These are phyloP conservation scores for Coemansia interrupta DNA, from an alignment of 192 early-diverging fungal species.

Conservation along the genomic window DNA sequence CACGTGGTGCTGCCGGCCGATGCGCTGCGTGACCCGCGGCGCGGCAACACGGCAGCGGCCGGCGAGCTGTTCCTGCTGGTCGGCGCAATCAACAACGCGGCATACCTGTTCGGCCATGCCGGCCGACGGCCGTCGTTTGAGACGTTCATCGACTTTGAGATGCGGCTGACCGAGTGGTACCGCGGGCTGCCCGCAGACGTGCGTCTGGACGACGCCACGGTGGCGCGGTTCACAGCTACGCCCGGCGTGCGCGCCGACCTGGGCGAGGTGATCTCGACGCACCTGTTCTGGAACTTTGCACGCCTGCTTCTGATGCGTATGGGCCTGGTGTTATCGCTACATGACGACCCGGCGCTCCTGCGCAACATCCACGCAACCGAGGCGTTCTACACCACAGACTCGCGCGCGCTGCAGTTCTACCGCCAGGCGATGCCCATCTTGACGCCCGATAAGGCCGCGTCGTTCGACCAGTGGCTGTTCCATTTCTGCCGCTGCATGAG, in stretches of 20 bases:
- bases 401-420: conserved; percentile 43
- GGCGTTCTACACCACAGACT: conserved; percentile 47
- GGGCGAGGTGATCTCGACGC: conserved; percentile 47
- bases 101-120: conserved; percentile 40
- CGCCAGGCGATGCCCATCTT: conserved; percentile 46
- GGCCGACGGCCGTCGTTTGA: conserved; percentile 31
- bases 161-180: conserved; percentile 51
- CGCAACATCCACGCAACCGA: conserved; percentile 47
- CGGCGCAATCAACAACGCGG: conserved; percentile 41
- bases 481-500: conserved; percentile 55
- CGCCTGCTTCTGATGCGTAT: conserved; percentile 49
- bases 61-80: conserved; percentile 48
- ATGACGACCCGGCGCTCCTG: conserved; percentile 42
- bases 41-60: conserved; percentile 41
- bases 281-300: conserved; percentile 52
- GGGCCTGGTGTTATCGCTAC: conserved; percentile 47
- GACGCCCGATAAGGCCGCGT: conserved; percentile 46
- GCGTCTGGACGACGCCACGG: conserved; percentile 38
- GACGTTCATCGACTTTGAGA: conserved; percentile 46
- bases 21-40: conserved; percentile 29
- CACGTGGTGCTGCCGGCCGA: conserved; percentile 22
- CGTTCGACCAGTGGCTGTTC: conserved; percentile 53
- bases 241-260: conserved; percentile 32
- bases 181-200: conserved; percentile 35
- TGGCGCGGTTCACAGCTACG: conserved; percentile 41